Conservation (phyloP, 2,329 filamentous ascomycete genomes). For the Thielaviopsis musarum region DNA sequence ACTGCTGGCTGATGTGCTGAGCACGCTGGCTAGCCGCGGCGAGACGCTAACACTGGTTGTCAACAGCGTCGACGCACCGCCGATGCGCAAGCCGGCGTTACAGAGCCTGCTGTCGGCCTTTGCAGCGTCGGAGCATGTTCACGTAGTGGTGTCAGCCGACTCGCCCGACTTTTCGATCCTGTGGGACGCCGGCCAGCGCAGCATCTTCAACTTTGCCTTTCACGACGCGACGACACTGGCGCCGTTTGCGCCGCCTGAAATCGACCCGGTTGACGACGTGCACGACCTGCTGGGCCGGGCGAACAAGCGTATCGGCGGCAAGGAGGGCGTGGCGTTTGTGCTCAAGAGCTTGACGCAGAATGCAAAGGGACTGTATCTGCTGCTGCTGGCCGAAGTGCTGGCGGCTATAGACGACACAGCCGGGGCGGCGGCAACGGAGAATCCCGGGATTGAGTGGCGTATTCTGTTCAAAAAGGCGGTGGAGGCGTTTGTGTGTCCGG, state of each 20-base stretch:
- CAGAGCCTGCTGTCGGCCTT: conserved; percentile 64
- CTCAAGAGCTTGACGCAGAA: conserved; percentile 83
- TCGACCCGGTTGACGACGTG: conserved; percentile 79
- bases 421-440: conserved; percentile 17
- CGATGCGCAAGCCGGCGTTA: conserved; percentile 52
- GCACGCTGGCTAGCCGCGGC: conserved; percentile 34
- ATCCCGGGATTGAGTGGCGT: conserved; percentile 70
- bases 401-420: conserved; percentile 36
- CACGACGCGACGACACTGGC: conserved; percentile 89
- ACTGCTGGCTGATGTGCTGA: conserved; percentile 49
- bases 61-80: conserved; percentile 70
- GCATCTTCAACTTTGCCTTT: conserved; percentile 72
- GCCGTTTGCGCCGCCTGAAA: conserved; percentile 42
- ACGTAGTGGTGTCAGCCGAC: conserved; percentile 66
- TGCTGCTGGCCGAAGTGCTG: conserved; percentile 73
- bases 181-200: conserved; percentile 76
- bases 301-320: conserved; percentile 63
- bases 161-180: conserved; percentile 74
- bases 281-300: conserved; percentile 73
- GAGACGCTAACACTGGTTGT: conserved; percentile 50
- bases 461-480: conserved; percentile 89
- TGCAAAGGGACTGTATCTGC: conserved; percentile 67
- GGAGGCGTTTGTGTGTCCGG: conserved; percentile 82
- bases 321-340: conserved; percentile 84
- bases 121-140: conserved; percentile 54